These are phyloP conservation scores for Hanseniaspora thailandica DNA, from an alignment of 805 yeast species.

Conservation along the genomic window DNA sequence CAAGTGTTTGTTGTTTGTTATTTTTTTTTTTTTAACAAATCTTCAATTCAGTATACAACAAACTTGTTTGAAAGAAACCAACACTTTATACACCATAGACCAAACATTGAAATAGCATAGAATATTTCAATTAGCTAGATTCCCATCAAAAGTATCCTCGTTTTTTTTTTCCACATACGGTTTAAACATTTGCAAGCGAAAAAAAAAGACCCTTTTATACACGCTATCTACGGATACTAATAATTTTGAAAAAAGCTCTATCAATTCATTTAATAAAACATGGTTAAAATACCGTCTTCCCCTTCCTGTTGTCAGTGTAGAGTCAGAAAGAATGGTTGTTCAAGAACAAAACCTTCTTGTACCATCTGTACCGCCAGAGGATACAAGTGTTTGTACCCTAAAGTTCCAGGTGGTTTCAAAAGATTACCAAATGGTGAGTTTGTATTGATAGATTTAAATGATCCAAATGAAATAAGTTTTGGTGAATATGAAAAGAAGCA, in stretches of 20 bases:
- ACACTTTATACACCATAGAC: too few species aligned
- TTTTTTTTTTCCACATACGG: background rate
- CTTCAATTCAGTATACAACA: too few species aligned
- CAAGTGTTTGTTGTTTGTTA: too few species aligned
- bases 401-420: conserved; percentile 14
- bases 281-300: conserved; percentile 12
- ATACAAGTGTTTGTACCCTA: conserved; percentile 25
- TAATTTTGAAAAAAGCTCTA: background rate
- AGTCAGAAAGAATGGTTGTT: conserved; percentile 32
- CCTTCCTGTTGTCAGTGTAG: conserved; percentile 29
- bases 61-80: too few species aligned
- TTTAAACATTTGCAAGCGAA: background rate
- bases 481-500: conserved; percentile 8
- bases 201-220: background rate
- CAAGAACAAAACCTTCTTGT: conserved; percentile 34
- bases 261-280: background rate
- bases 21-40: too few species aligned
- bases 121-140: background rate
- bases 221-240: background rate
- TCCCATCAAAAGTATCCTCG: background rate
- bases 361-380: conserved; percentile 29
- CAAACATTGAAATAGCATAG: background rate
- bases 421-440: conserved; percentile 4
- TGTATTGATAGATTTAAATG: conserved; percentile 12
- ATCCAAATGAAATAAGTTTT: conserved; percentile 11